Evolutionary conservation across 2,329 filamentous ascomycete species (phyloP).

Genomic region (Pseudogymnoascus sp.): DNA sequence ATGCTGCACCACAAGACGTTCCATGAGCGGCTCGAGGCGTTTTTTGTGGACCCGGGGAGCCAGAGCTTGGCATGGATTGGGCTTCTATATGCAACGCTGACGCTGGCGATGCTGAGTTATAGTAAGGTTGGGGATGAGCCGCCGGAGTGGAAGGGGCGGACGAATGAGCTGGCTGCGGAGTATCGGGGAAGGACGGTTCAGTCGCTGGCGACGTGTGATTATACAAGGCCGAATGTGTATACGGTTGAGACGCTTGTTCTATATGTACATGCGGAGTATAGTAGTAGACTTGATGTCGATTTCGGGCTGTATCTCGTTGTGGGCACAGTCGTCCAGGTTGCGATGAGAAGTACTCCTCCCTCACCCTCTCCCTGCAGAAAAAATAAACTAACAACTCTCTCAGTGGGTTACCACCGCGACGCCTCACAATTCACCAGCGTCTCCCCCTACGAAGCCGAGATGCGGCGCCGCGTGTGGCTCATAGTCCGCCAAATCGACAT

Average conservation of each 20-base stretch:
- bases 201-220: slow-evolving; percentile 66
- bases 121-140: slow-evolving; percentile 73
- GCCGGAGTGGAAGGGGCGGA: slow-evolving; percentile 58
- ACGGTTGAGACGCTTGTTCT: slow-evolving; percentile 72
- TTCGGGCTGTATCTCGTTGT: slow-evolving; percentile 40
- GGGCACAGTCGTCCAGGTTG: slow-evolving; percentile 44
- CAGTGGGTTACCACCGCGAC: slow-evolving; percentile 73
- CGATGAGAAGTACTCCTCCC: slow-evolving; percentile 35
- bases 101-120: slow-evolving; percentile 70
- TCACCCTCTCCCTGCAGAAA: neutral
- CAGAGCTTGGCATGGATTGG: slow-evolving; percentile 72
- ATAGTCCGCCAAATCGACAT: slow-evolving; percentile 65
- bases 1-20: slow-evolving; percentile 81
- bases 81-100: slow-evolving; percentile 66
- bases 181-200: slow-evolving; percentile 69
- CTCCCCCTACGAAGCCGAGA: slow-evolving; percentile 69
- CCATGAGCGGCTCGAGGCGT: slow-evolving; percentile 55
- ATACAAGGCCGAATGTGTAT: slow-evolving; percentile 64
- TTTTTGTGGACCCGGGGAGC: slow-evolving; percentile 65
- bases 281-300: slow-evolving; percentile 64
- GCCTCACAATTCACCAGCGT: slow-evolving; percentile 64
- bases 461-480: slow-evolving; percentile 60
- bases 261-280: slow-evolving; percentile 68
- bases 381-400: slow-evolving; percentile 33
- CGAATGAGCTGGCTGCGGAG: slow-evolving; percentile 49